Base-by-base conservation (phyloP, 1,284 basidiomycete species). In the Ustilago trichophora region DNA sequence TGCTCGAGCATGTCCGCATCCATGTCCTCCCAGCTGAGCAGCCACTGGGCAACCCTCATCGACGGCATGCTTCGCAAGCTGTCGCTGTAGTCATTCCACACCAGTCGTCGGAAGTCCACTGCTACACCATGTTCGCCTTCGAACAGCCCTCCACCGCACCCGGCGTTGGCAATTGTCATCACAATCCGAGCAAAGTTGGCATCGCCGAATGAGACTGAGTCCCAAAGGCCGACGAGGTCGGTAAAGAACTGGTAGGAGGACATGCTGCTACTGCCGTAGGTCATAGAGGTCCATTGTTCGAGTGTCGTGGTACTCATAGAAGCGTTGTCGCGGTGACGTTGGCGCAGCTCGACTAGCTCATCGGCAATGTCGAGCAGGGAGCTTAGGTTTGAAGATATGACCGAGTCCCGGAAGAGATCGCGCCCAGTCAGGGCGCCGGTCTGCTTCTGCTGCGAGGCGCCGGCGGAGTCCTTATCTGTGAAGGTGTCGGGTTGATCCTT, bases 181-280 rank as follows among this genome's bases (percentile, higher is more conserved):
- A 97, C 85, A 4, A 93, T 85, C 3, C 86, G 85, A 2, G 87
- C 88, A 78, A 98, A 98, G 1, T 87, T 81, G 0, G 85, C 84
- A 75, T 98, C 88, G 7, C 89, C 88, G 81, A 95, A 94, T 2
- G 94, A 98, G 62, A 94, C 88, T 1, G 91, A 87, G 72, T 93
- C 91, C 83, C 93, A 98, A 8, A 98, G 83, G 0, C 87, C 89
- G 44, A 96, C 85, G 69, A 97, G 89, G 81, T 97, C 93, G 24
- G 91, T 91, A 84, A 94, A 98, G 78, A 91, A 91, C 79, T 96
- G 93, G 84, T 89, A 97, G 85, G 96, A 97, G 63, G 81, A 82
- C 81, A 37, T 72, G 59, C 42, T 25, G 47, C 45, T 64, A 53
- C n/a, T n/a, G n/a, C 62, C 62, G 16, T 59, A 49, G 10, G 62